phyloP scores from a whole-genome alignment of 805 yeast genomes.

The Candida berthetii region DNA sequence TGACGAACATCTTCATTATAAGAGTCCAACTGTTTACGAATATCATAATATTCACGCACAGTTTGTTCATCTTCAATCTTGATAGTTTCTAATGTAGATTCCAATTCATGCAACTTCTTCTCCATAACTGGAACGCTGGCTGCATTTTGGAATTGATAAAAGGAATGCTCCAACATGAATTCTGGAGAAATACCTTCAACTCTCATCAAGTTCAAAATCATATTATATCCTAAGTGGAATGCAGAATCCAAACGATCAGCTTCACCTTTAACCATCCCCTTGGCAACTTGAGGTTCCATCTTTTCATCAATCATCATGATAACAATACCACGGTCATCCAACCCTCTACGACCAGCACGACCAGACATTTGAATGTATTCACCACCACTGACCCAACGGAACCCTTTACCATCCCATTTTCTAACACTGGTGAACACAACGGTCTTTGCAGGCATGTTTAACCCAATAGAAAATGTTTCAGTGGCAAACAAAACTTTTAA shows the following conservation, averaged over 20 bases:
- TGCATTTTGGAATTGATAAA: conserved; percentile 92
- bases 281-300: conserved; percentile 99
- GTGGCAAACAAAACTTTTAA: conserved; percentile 94
- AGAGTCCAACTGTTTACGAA: conserved; percentile 60
- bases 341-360: conserved; percentile 99
- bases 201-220: conserved; percentile 92
- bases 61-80: conserved; percentile 67
- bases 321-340: conserved; percentile 98
- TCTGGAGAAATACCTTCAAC: conserved; percentile 99
- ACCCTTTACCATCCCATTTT: conserved; percentile 96
- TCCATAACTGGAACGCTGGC: conserved; percentile 86
- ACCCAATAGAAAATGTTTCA: conserved; percentile 96
- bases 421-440: conserved; percentile 97
- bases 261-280: conserved; percentile 99
- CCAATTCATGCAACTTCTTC: conserved; percentile 49
- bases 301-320: conserved; percentile 99
- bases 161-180: conserved; percentile 90
- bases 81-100: conserved; percentile 39
- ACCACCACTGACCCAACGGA: conserved; percentile 99
- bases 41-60: conserved; percentile 78
- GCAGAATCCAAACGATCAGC: conserved; percentile 98
- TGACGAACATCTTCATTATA: conserved; percentile 75
- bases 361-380: conserved; percentile 99
- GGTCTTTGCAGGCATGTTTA: conserved; percentile 99
- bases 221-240: conserved; percentile 94